Base-by-base conservation (phyloP, 495 filamentous ascomycete species). In the Cercophora samala region DNA sequence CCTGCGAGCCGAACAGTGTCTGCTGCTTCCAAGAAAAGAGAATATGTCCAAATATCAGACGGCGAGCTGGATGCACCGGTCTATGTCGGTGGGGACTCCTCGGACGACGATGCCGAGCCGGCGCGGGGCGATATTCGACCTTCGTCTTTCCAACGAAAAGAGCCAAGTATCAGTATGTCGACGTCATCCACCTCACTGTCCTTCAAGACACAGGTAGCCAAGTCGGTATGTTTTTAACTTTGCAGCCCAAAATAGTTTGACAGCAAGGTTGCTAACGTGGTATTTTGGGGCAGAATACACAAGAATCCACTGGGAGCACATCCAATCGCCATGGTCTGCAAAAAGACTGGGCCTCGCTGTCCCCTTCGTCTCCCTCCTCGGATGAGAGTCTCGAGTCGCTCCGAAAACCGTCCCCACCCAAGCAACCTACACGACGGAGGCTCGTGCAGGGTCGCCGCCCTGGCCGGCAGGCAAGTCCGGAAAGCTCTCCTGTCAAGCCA, bases 101-200 rank as follows among this genome's bases (percentile, higher is more conserved):
- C 80, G 4, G 81, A 78, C 23, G 81, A 81, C 32, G 81, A 80
- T 26, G 77, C 63, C 1, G 55, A 70, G 19, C 81, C 74, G 1
- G 73, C 74, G 13, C 82, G 77, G 46, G 85, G 86, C 3, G 89
- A 91, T 64, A 93, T 96, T 69, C 87, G 87, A 62, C 91, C 91
- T 9, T 85, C 89, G 0, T 87, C 81, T 53, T 91, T 93, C 68
- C 54, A 67, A 25, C 75, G 75, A 25, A 78, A 73, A 60, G 71
- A 74, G 60, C 65, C 69, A 52, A 68, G 65, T 18, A 63, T 46
- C 1, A 29, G 29, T 26, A 46, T 52, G 5, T 24, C 24, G 15
- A n/a, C 55, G 5, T 17, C 64, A 21, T 46, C 37, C 37, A 46
- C 37, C 13, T 46, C 37, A 46, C 37, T 46, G 11, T 46, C 24